phyloP scores from a whole-genome alignment of 495 filamentous ascomycete genomes.

The Penicillium parvum region DNA sequence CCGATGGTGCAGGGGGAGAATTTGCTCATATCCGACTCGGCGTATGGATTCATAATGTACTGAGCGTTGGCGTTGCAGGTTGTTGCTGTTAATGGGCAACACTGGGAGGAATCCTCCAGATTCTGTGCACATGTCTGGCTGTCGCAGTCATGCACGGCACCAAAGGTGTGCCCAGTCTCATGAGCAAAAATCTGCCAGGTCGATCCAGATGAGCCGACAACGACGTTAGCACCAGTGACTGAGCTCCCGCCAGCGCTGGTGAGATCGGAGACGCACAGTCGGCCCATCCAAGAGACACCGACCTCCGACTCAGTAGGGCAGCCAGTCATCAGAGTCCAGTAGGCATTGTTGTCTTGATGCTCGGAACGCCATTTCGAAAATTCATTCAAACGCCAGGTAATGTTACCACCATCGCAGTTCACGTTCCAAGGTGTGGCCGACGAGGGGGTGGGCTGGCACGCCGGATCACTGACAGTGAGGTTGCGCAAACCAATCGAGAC shows the following conservation, averaged over 20 bases:
- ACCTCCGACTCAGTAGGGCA: slow-evolving; percentile 85
- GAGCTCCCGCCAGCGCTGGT: slow-evolving; percentile 50
- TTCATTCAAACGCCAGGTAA: slow-evolving; percentile 75
- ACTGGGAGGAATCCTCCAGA: slow-evolving; percentile 66
- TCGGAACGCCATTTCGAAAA: slow-evolving; percentile 86
- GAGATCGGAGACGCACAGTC: slow-evolving; percentile 67
- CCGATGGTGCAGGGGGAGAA: slow-evolving; percentile 90
- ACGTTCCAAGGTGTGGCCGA: slow-evolving; percentile 75
- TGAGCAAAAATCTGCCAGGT: slow-evolving; percentile 98
- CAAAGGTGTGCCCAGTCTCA: slow-evolving; percentile 92
- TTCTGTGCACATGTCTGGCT: slow-evolving; percentile 57
- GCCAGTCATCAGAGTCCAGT: slow-evolving; percentile 88
- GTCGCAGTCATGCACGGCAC: slow-evolving; percentile 91
- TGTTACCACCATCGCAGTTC: slow-evolving; percentile 58
- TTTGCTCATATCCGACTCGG: slow-evolving; percentile 59
- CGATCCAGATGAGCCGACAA: slow-evolving; percentile 67
- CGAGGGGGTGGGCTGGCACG: slow-evolving; percentile 63
- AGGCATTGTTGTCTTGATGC: slow-evolving; percentile 72
- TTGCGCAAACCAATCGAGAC: slow-evolving; percentile 87
- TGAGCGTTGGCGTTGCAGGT: slow-evolving; percentile 70
- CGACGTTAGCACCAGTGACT: slow-evolving; percentile 83
- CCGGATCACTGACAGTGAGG: slow-evolving; percentile 64
- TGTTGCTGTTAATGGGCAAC: slow-evolving; percentile 70
- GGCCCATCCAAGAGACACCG: slow-evolving; percentile 89
- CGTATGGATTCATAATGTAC: slow-evolving; percentile 96